Base-by-base conservation (phyloP, 1,284 basidiomycete species). In the Pterulicium gracile region DNA sequence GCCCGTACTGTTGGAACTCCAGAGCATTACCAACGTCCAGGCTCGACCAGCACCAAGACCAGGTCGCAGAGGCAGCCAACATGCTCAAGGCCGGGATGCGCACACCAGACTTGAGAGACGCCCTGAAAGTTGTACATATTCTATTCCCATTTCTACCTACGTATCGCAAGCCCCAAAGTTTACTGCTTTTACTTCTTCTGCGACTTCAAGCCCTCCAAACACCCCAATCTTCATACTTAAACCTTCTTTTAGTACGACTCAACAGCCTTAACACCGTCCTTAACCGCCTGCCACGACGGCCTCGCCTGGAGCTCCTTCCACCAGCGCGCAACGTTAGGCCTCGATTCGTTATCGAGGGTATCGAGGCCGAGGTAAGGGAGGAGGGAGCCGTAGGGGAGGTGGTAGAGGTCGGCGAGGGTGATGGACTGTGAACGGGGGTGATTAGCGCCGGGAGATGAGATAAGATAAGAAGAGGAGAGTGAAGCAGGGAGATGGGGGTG, bases 371-470 rank as follows among this genome's bases (percentile, higher is more conserved):
- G n/a, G 19, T 10, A 10, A 41, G n/a, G n/a, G 19, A 41, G 39
- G 19, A 41, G 39, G 18, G 39, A 10, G 13, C 67, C 75, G 47
- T 68, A 68, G 0, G 77, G 66, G 17, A 79, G 54, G 54, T 79
- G 75, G 58, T 67, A 68, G 4, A 79, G 60, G 56, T 79, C 77
- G 4, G 68, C 72, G 3, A 78, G 55, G 2, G 73, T 75, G 43
- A 68, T 2, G 20, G 58, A 56, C 69, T 73, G 39, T 4, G 46
- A n/a, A n/a, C n/a, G n/a, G n/a, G n/a, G n/a, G n/a, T 32, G 34
- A 40, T 17, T 1, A 17, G 20, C 17, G 34, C 17, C 2, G n/a
- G 24, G 14, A 24, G 10, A 36, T 3, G 13, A 3, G 18, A 22
- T 24, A 5, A 21, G 42, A 44, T 34, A 12, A 14, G 32, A 34